Conservation (phyloP, 2,329 filamentous ascomycete species). For the Taxawa tesnikishii region DNA sequence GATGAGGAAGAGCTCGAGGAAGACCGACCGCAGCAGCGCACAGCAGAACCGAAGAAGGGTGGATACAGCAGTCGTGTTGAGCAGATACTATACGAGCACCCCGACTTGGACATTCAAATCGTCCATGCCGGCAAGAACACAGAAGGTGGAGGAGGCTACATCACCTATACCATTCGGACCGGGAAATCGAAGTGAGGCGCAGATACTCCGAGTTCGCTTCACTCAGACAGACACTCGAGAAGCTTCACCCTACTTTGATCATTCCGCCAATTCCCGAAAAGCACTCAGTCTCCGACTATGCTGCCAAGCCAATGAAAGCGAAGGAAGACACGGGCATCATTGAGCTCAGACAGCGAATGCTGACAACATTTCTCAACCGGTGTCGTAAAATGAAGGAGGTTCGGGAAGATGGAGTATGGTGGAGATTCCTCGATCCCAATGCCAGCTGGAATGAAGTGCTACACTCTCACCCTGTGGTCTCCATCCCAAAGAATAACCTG, state of each 20-base stretch:
- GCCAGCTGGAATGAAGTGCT: conserved; percentile 98
- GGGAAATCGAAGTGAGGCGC: conserved; percentile 90
- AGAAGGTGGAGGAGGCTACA: conserved; percentile 84
- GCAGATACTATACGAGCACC: conserved; percentile 93
- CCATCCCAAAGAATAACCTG: conserved; percentile 84
- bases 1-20: conserved; percentile 45
- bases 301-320: conserved; percentile 91
- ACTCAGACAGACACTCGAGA: conserved; percentile 74
- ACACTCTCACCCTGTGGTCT: conserved; percentile 77
- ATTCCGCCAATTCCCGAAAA: conserved; percentile 97
- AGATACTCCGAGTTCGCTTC: conserved; percentile 96
- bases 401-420: conserved; percentile 87
- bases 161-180: conserved; percentile 93
- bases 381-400: conserved; percentile 89
- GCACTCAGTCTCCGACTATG: conserved; percentile 97
- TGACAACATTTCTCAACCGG: conserved; percentile 87
- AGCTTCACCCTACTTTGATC: conserved; percentile 86
- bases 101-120: conserved; percentile 79
- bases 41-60: conserved; percentile 54
- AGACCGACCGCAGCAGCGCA: conserved; percentile 29
- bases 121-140: conserved; percentile 90
- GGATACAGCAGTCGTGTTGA: conserved; percentile 93
- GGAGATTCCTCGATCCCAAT: conserved; percentile 95
- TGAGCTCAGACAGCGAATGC: conserved; percentile 90
- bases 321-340: conserved; percentile 97